Conservation (phyloP, 495 filamentous ascomycete genomes). For the Geoglossum glabrum region DNA sequence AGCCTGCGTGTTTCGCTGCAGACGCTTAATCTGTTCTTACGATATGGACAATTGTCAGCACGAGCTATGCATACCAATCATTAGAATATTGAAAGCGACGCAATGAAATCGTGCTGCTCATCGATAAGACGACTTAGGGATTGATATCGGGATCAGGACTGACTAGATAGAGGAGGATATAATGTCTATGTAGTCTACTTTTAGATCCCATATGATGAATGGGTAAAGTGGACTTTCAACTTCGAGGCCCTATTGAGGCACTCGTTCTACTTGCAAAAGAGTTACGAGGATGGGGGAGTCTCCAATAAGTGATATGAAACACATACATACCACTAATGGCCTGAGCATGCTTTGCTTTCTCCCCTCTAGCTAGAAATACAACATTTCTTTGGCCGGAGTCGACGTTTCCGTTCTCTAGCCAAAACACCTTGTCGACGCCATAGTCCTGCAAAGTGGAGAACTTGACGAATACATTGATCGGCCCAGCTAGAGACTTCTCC, state of each 20-base stretch:
- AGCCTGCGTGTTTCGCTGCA: conserved; percentile 63
- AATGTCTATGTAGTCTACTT: conserved; percentile 41
- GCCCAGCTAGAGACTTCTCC: conserved; percentile 73
- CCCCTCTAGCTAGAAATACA: conserved; percentile 75
- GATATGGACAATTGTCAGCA: conserved; percentile 27
- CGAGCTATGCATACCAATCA: conserved; percentile 13
- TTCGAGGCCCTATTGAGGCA: too few species aligned
- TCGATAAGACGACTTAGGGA: neutral
- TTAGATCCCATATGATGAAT: conserved; percentile 23
- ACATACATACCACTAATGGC: conserved; percentile 66
- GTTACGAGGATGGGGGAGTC: conserved; percentile 4
- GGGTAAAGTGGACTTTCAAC: neutral
- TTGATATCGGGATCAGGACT: conserved; percentile 24
- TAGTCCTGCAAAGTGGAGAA: conserved; percentile 82
- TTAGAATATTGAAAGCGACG: conserved; percentile 18
- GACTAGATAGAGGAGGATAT: conserved; percentile 37
- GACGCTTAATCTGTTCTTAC: conserved; percentile 73
- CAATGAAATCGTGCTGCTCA: conserved; percentile 8
- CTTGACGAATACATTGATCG: conserved; percentile 79
- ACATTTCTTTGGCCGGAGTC: conserved; percentile 90
- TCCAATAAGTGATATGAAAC: neutral
- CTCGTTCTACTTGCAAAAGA: too few species aligned
- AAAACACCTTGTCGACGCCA: conserved; percentile 89
- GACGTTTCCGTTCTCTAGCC: conserved; percentile 82
- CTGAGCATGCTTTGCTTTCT: conserved; percentile 62